Evolutionary conservation across 1,139 yeast genomes (phyloP).

Genomic region (Suhomyces yuchorum): DNA sequence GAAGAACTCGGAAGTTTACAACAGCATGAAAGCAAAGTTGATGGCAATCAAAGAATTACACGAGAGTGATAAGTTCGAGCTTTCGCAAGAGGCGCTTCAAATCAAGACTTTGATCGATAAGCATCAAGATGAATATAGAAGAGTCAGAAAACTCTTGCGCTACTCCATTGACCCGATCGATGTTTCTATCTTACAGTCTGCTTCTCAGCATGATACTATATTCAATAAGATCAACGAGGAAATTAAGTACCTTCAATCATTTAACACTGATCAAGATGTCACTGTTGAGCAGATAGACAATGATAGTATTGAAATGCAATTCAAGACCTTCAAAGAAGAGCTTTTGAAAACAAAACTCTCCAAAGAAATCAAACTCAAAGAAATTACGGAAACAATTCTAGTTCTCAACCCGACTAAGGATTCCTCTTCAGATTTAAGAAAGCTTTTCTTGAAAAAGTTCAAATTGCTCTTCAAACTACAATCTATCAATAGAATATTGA

Average conservation of each 20-base stretch:
- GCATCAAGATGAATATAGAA: conserved; percentile 13
- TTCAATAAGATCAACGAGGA: conserved; percentile 15
- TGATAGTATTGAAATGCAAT: conserved; percentile 8
- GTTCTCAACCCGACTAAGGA: conserved; percentile 3
- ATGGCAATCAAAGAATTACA: conserved; percentile 14
- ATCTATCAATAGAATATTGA: conserved; percentile 15
- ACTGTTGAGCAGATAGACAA: conserved; percentile 8
- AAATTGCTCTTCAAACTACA: conserved; percentile 15
- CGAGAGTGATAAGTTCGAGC: conserved; percentile 13
- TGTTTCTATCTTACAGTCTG: not conserved
- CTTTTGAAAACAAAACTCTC: conserved; percentile 13
- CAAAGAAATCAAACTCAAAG: conserved; percentile 14
- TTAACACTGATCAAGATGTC: conserved; percentile 6
- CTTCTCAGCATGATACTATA: conserved; percentile 11
- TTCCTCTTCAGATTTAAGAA: conserved; percentile 5
- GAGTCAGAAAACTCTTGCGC: conserved; percentile 11
- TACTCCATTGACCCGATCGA: conserved; percentile 9
- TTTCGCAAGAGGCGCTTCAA: conserved; percentile 15
- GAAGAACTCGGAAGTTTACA: conserved; percentile 3
- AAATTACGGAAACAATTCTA: conserved; percentile 14
- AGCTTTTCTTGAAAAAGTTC: conserved; percentile 16
- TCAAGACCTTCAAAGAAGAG: conserved; percentile 12
- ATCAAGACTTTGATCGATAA: conserved; percentile 14
- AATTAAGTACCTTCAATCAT: conserved; percentile 9
- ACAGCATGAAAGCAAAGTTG: conserved; percentile 10